Base-by-base conservation (phyloP, 2,329 filamentous ascomycete species). In the Orbilia brochopaga region DNA sequence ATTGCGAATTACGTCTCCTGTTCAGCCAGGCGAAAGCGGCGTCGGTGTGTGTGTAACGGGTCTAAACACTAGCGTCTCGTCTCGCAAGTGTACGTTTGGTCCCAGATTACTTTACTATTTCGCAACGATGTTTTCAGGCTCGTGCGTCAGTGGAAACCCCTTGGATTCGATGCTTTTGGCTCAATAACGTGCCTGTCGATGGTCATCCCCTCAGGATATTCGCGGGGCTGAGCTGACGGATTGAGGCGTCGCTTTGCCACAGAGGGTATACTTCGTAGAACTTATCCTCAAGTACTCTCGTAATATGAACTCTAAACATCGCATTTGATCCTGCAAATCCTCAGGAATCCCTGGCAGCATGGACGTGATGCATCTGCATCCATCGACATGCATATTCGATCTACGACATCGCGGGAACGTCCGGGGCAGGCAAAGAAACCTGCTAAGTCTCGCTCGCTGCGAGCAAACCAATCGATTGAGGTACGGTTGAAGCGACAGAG, bases 81-180 rank as follows among this genome's bases (percentile, higher is more conserved):
- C 4, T 17, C 40, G 17, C 40, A 44, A n/a, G n/a, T 44, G 40
- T 10, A 44, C 13, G 13, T 44, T 8, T 10, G 40, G 10, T 4
- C 5, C 15, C 15, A 10, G 5, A 5, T n/a, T 5, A n/a, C 40
- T 44, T 17, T n/a, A 44, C 13, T 44, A 5, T 10, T 7, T 10
- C 35, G 10, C 7, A 44, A 15, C 19, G 44, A 48, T 19, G 44
- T 48, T 48, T 48, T 19, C 44, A 48, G 15, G 44, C 44, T 48
- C 44, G 44, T 48, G 44, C 19, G 21, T 48, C 44, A 23, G 11
- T 10, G 15, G 6, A 10, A 15, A 17, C 7, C 40, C 5, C 13
- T 5, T 5, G 19, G 17, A 19, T 21, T 48, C 44, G n/a, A 48
- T 48, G 44, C 44, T 19, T 21, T 48, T 21, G 17, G 11, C 11